Evolutionary conservation across 352 stramenopile genomes (phyloP), one percentile per base, ranked within the genome.

Genomic region (Phytophthora kernoviae): DNA sequence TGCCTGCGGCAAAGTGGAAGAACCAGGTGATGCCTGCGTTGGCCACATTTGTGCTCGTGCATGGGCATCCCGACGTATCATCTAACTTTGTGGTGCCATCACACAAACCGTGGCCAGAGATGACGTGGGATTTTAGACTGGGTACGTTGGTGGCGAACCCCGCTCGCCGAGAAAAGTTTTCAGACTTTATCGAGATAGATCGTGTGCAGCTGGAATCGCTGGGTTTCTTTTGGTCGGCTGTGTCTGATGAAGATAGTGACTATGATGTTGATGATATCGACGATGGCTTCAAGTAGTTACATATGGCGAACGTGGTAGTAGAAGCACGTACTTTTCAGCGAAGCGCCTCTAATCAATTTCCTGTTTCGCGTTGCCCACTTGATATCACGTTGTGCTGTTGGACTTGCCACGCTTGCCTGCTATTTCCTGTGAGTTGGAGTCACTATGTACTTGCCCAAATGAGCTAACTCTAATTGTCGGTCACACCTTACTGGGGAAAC

Each of bases 151-250:
- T 65, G 14, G 54, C 54, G 8, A 65, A 68, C 21, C n/a, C 53
- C 1, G 40, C 43, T 24, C 54, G 56, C 41, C 73, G 64, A 14
- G 48, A 60, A n/a, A 54, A 61, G 22, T 84, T 75, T 22, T 65
- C 65, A 0, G 68, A 81, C 51, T 82, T 72, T 63, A 85, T 87
- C 37, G 68, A 77, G 39, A 87, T 83, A 27, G 77, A 87, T 52
- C 62, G 59, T 17, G 44, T 65, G 18, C 70, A 76, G 33, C 67
- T 87, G 2, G 70, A 89, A 50, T 58, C 48, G 12, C 57, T 88
- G 1, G 78, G 74, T 3, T 82, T 86, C 37, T 74, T 77, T 52
- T 86, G 77, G 77, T 75, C 70, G 1, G 27, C 45, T 17, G 11
- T 66, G 11, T 24, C 53, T 2, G 18, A 56, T 33, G 47, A 60